These are phyloP conservation scores for Penicillium longicatenatum DNA, from an alignment of 495 filamentous ascomycete species.

Conservation along the genomic window DNA sequence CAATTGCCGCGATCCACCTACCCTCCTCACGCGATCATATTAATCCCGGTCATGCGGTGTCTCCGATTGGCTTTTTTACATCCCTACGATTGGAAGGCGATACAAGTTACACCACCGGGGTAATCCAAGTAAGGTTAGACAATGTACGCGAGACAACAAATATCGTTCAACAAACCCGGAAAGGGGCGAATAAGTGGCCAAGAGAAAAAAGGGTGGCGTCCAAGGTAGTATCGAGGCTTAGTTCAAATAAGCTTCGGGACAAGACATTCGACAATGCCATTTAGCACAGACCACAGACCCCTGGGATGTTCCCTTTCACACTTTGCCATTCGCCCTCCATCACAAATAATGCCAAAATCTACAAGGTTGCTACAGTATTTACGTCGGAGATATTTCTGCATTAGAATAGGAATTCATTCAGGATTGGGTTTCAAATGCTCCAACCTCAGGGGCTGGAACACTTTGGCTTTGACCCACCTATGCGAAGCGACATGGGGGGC, in stretches of 20 bases:
- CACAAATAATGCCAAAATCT: too few relatives aligned
- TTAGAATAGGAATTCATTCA: background rate
- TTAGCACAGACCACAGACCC: background rate
- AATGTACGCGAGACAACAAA: background rate
- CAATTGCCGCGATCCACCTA: background rate
- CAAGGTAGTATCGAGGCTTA: slow-evolving; percentile 10
- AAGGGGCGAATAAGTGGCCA: background rate
- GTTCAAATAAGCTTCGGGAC: slow-evolving; percentile 10
- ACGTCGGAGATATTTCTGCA: background rate
- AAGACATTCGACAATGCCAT: background rate
- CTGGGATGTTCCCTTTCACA: background rate
- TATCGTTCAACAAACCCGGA: background rate
- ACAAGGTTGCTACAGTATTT: too few relatives aligned
- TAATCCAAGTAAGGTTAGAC: background rate
- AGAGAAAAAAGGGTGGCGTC: slow-evolving; percentile 2
- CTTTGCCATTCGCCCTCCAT: background rate
- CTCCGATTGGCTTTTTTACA: background rate
- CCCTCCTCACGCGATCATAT: slow-evolving; percentile 2
- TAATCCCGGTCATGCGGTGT: background rate
- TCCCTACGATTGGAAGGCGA: background rate
- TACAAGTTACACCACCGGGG: background rate
- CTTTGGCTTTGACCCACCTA: background rate
- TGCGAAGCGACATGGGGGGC: background rate
- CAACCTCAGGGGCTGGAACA: background rate
- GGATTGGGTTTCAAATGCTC: background rate